These are phyloP conservation scores for Dorcoceras hygrometricum DNA, from an alignment of 257 asterid genomes.

Conservation along the genomic window DNA sequence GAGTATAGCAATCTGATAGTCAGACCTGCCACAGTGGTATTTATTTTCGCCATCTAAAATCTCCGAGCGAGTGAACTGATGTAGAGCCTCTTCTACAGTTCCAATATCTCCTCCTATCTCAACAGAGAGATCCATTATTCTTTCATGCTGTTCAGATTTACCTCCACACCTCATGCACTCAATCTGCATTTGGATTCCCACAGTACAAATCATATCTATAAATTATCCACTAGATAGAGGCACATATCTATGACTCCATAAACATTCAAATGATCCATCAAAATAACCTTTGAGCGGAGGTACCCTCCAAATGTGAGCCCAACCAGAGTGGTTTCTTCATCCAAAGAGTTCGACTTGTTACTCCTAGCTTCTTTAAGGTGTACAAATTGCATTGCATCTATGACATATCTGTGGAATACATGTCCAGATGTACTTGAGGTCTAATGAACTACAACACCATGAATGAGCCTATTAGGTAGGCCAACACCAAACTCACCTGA, in stretches of 20 bases:
- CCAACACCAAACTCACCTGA: conserved; percentile 46
- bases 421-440: conserved; percentile 9
- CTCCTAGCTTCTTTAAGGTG: conserved; percentile 60
- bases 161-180: conserved; percentile 76
- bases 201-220: background rate
- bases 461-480: conserved; percentile 9
- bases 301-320: conserved; percentile 90
- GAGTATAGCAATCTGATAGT: background rate
- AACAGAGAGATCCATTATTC: conserved; percentile 87
- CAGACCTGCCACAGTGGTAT: conserved; percentile 76
- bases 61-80: conserved; percentile 68
- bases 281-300: conserved; percentile 76
- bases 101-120: conserved; percentile 80
- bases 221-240: conserved; percentile 4
- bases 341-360: conserved; percentile 41
- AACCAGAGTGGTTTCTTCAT: conserved; percentile 62
- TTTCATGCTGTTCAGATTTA: conserved; percentile 64
- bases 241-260: conserved; percentile 13
- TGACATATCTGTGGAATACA: conserved; percentile 48
- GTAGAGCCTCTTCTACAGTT: conserved; percentile 69
- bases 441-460: background rate
- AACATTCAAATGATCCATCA: conserved; percentile 17
- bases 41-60: conserved; percentile 83
- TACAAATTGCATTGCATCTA: conserved; percentile 70
- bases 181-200: conserved; percentile 50